A percentile compares a stretch with the other conserved stretches of the same genome.
phyloP scores from a whole-genome alignment of 1,284 basidiomycete genomes.

The Exobasidium cylindrosporum region DNA sequence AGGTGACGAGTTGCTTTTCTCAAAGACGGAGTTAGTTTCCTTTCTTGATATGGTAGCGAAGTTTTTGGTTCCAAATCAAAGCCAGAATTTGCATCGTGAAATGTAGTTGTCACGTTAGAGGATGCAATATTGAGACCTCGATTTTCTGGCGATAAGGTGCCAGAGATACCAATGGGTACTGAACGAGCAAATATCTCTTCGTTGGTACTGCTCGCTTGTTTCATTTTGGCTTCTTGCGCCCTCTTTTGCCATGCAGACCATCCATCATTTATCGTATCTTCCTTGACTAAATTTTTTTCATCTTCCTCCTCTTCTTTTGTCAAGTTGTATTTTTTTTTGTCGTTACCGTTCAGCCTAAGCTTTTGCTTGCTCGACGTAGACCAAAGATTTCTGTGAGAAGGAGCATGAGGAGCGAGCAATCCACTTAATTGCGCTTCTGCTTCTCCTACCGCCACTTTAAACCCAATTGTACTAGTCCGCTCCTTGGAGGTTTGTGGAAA shows the following conservation, averaged over 20 bases:
- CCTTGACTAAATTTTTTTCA: conserved; percentile 16
- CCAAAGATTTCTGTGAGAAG: conserved; percentile 43
- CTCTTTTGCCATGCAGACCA: conserved; percentile 40
- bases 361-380: conserved; percentile 27
- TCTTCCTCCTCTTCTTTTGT: conserved; percentile 28
- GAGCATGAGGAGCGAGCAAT: conserved; percentile 43
- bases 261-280: conserved; percentile 33
- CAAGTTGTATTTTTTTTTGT: conserved; percentile 27
- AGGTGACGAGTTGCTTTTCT: conserved; percentile 27
- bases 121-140: not conserved
- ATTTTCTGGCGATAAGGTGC: not conserved
- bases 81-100: conserved; percentile 27
- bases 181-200: conserved; percentile 18
- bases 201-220: conserved; percentile 13
- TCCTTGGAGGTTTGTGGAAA: not conserved
- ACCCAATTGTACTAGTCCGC: conserved; percentile 12
- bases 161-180: conserved; percentile 21
- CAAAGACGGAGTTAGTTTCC: conserved; percentile 49
- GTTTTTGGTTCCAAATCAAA: conserved; percentile 54
- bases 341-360: conserved; percentile 3
- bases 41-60: conserved; percentile 50
- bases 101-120: not conserved
- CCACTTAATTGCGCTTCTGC: conserved; percentile 33
- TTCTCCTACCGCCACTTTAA: conserved; percentile 18
- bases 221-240: not conserved